Conservation (phyloP, 2,329 filamentous ascomycete species). For the Allantophomopsis cytisporea region DNA sequence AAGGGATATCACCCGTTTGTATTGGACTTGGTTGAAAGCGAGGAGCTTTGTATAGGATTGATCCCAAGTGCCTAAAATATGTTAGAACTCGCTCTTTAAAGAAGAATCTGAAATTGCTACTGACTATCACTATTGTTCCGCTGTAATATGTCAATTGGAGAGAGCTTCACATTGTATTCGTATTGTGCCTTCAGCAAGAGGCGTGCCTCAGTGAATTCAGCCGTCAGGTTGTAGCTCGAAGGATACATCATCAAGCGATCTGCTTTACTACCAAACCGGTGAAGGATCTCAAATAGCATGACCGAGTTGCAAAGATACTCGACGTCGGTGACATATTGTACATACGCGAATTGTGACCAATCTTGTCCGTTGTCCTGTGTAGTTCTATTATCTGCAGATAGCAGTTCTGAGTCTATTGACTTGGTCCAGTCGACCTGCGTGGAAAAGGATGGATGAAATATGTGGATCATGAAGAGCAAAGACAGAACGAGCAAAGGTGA, state of each 20-base stretch:
- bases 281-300: conserved; percentile 32
- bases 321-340: conserved; percentile 32
- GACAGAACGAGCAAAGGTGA: too few relatives aligned
- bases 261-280: conserved; percentile 21
- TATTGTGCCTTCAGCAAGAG: neutral
- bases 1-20: conserved; percentile 38
- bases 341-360: conserved; percentile 32
- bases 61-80: conserved; percentile 13
- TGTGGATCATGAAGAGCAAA: too few relatives aligned
- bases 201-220: neutral
- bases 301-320: conserved; percentile 34
- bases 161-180: neutral
- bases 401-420: too few relatives aligned
- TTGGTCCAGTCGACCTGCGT: too few relatives aligned
- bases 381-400: too few relatives aligned
- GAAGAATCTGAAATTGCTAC: too few relatives aligned
- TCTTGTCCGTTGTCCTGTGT: conserved; percentile 8
- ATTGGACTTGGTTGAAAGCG: conserved; percentile 39
- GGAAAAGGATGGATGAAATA: too few relatives aligned
- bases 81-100: too few relatives aligned
- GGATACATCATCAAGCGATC: neutral
- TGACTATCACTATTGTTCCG: neutral
- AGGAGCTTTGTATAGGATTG: conserved; percentile 43
- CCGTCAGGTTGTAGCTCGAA: neutral
- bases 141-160: neutral